phyloP scores from a whole-genome alignment of 192 early-diverging fungal species.

The Allomyces javanicus region DNA sequence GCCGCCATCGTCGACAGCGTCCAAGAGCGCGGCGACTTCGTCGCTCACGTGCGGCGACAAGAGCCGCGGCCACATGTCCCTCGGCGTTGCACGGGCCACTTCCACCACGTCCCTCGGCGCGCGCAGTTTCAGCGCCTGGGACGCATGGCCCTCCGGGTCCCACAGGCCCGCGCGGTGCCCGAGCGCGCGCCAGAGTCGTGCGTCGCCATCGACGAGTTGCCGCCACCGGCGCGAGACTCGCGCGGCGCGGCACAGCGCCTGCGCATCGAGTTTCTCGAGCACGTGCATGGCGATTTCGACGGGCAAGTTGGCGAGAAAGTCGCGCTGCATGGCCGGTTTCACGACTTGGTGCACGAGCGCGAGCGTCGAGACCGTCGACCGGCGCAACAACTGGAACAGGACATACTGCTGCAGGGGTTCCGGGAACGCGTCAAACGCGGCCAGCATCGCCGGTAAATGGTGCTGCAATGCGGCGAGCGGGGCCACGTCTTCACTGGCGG shows the following conservation, averaged over 20 bases:
- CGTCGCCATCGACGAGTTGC: constrained; percentile 49
- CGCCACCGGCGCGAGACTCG: constrained; percentile 68
- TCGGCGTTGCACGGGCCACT: neutral
- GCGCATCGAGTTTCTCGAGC: constrained; percentile 61
- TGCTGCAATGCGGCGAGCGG: neutral
- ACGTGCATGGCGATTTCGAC: constrained; percentile 52
- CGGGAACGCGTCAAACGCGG: constrained; percentile 63
- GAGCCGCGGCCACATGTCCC: constrained; percentile 3
- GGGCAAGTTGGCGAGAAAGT: constrained; percentile 64
- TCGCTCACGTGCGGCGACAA: constrained; percentile 1
- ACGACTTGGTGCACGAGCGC: constrained; percentile 85
- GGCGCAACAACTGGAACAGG: constrained; percentile 68
- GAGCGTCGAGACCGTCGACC: constrained; percentile 57
- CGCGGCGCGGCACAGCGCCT: constrained; percentile 55
- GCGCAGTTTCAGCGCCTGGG: neutral
- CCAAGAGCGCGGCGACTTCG: constrained; percentile 6
- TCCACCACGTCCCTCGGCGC: neutral
- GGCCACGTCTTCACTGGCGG: neutral
- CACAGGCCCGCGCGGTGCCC: neutral
- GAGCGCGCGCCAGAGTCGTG: constrained; percentile 18
- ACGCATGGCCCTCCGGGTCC: neutral
- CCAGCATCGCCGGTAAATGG: constrained; percentile 21
- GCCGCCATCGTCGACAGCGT: neutral
- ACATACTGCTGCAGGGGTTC: constrained; percentile 61
- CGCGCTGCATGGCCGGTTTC: constrained; percentile 70